Evolutionary conservation across 805 yeast species (phyloP).

Genomic region (Scheffersomyces coipomensis): DNA sequence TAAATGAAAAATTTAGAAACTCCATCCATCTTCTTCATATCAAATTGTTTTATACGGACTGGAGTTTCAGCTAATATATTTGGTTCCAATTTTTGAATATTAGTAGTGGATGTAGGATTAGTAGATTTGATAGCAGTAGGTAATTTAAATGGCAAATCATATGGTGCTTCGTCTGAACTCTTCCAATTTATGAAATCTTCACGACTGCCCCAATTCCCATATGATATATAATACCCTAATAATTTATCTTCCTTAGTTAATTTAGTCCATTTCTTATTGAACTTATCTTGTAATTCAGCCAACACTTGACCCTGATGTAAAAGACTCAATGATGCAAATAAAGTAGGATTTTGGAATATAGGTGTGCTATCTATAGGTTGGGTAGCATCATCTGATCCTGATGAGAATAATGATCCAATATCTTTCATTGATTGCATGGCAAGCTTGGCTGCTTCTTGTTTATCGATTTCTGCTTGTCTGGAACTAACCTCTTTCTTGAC

Average conservation of each 20-base stretch:
- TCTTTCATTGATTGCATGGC: conserved; percentile 41
- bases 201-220: conserved; percentile 73
- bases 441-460: conserved; percentile 38
- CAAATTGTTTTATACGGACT: conserved; percentile 44
- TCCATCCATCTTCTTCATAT: conserved; percentile 54
- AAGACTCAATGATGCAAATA: conserved; percentile 32
- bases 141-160: conserved; percentile 56
- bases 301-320: conserved; percentile 59
- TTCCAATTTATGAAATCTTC: conserved; percentile 51
- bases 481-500: no score
- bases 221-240: conserved; percentile 59
- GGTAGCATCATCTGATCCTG: conserved; percentile 29
- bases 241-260: conserved; percentile 50
- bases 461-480: no score
- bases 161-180: conserved; percentile 45
- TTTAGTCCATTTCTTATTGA: conserved; percentile 55
- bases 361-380: conserved; percentile 49
- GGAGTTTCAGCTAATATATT: conserved; percentile 44
- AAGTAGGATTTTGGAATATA: conserved; percentile 35
- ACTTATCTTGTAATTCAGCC: conserved; percentile 49
- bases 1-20: conserved; percentile 54
- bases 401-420: conserved; percentile 35
- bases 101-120: conserved; percentile 21
- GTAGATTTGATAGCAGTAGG: conserved; percentile 33
- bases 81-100: conserved; percentile 31